These are phyloP conservation scores for Starmerella floris DNA, from an alignment of 805 yeast genomes.

Conservation along the genomic window DNA sequence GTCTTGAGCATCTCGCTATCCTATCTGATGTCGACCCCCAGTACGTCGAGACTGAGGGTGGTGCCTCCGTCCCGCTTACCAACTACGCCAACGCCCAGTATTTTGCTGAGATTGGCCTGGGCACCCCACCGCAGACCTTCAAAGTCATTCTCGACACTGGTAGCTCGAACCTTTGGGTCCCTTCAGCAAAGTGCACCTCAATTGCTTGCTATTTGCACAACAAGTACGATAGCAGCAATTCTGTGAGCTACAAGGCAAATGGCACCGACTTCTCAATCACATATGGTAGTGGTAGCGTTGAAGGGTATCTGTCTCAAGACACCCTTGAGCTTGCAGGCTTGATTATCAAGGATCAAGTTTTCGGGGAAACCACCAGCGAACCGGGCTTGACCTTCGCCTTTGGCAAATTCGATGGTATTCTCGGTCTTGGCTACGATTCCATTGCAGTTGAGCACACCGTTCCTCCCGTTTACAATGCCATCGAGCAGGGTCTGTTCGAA, in stretches of 20 bases:
- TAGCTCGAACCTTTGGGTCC: conserved; percentile 94
- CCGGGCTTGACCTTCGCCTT: conserved; percentile 97
- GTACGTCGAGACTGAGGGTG: conserved; percentile 7
- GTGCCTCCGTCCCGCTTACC: conserved; percentile 55
- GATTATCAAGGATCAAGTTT: conserved; percentile 74
- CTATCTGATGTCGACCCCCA: conserved; percentile 11
- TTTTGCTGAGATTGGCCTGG: conserved; percentile 77
- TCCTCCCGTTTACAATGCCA: conserved; percentile 89
- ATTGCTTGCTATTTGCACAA: conserved; percentile 90
- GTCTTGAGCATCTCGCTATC: conserved; percentile 9
- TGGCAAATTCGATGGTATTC: conserved; percentile 95
- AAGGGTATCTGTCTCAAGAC: conserved; percentile 87
- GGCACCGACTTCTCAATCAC: conserved; percentile 75
- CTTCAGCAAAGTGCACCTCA: conserved; percentile 74
- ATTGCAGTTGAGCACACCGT: conserved; percentile 80
- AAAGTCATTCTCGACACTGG: conserved; percentile 95
- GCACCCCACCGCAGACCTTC: conserved; percentile 87
- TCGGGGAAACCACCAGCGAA: conserved; percentile 94
- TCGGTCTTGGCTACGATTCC: conserved; percentile 87
- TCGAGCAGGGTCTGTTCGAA: conserved; percentile 68
- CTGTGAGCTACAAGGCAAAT: conserved; percentile 75
- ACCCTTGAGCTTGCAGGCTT: conserved; percentile 69
- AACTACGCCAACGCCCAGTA: conserved; percentile 95
- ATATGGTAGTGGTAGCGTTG: conserved; percentile 87
- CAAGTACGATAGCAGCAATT: conserved; percentile 72